Percentiles rank a stretch among this genome's conserved stretches.
These are phyloP conservation scores for Aureobasidium sp. DNA, from an alignment of 2,329 filamentous ascomycete genomes.

Conservation along the genomic window DNA sequence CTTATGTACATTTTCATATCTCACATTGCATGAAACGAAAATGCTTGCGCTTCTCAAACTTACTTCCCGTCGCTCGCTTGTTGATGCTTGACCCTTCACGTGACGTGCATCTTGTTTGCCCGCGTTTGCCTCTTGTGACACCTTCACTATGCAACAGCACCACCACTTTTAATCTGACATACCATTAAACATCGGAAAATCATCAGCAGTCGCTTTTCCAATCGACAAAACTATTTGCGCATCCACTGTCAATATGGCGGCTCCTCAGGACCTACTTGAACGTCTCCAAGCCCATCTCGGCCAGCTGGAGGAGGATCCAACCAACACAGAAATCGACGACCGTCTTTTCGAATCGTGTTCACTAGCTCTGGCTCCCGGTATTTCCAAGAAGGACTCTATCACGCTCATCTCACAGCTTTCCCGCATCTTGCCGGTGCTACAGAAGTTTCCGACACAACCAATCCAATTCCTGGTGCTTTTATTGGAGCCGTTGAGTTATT, in stretches of 20 bases:
- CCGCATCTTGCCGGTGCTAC: constrained; percentile 43
- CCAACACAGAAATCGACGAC: constrained; percentile 36
- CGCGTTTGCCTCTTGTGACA: constrained; percentile 1
- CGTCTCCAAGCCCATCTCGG: constrained; percentile 37
- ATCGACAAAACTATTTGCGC: not conserved
- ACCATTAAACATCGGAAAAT: not conserved
- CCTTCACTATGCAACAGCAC: not conserved
- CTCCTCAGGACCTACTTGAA: constrained; percentile 4
- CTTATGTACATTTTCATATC: constrained; percentile 4
- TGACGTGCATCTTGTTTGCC: not conserved
- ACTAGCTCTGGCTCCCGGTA: constrained; percentile 35
- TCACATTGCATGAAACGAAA: constrained; percentile 2
- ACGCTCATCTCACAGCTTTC: constrained; percentile 40
- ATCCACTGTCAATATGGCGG: not conserved
- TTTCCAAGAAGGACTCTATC: constrained; percentile 25
- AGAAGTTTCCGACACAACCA: constrained; percentile 50
- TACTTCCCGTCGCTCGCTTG: not conserved
- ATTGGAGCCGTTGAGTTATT: constrained; percentile 41
- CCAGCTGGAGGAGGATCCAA: constrained; percentile 36
- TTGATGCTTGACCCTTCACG: not conserved
- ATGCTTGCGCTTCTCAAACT: not conserved
- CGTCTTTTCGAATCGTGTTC: constrained; percentile 44
- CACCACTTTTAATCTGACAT: not conserved
- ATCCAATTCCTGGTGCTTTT: constrained; percentile 45
- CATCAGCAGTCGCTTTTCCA: not conserved